Evolutionary conservation across 345 rosid species (phyloP), one percentile per base, ranked within the genome.

Genomic region (Salix viminalis): DNA sequence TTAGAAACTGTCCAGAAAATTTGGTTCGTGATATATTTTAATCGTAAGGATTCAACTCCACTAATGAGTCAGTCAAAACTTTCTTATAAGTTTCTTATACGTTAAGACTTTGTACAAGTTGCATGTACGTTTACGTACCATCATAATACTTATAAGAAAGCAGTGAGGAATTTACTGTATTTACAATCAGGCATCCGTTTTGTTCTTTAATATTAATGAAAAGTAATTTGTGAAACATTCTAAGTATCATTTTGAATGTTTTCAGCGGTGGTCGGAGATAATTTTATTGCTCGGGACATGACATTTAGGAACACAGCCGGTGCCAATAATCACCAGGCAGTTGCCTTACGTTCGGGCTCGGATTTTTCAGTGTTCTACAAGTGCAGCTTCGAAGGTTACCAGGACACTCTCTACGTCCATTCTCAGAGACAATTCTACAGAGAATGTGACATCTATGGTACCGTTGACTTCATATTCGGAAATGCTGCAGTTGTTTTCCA

Each of bases 401-500:
- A 88, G 65, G 96, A 91, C 83, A 87, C 93, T 4, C 88, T 91
- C 23, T 89, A 84, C 76, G 87, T 87, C 34, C 91, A 86, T 69
- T 87, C 92, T 0, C 89, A 89, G 18, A 74, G 89, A 44, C 87
- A 87, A 54, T 84, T 87, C 82, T 87, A 83, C 73, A 81, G 80
- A 75, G 79, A 81, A 62, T 87, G 86, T 69, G 73, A 84, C 79
- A 75, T 87, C 4, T 83, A 79, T 61, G 86, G 89, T 39, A 87
- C 89, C 16, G 84, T 91, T 9, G 93, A 91, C 70, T 90, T 91
- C 82, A 91, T 91, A 48, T 91, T 91, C 46, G 96, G 91, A 2
- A 86, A 91, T 46, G 88, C 93, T 1, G 91, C 87, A 4, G 93
- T 78, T 6, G 91, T 91, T 9, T 75, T 90, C 46, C 93, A 91